phyloP scores from a whole-genome alignment of 169 alveolate genomes.

The Plasmodium yoelii region DNA sequence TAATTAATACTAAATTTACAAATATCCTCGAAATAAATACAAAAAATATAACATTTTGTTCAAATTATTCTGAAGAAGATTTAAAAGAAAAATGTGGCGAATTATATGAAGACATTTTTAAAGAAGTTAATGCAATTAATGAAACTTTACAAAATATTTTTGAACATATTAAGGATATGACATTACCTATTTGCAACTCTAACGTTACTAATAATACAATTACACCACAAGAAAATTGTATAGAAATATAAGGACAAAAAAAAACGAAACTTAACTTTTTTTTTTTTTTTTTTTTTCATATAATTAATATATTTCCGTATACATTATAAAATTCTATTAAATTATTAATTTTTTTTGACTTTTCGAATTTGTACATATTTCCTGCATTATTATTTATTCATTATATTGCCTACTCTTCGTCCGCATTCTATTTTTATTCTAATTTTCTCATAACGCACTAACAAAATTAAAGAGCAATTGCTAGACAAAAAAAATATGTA shows the following conservation, averaged over 20 bases:
- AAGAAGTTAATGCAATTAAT: constrained; percentile 41
- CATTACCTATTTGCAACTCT: constrained; percentile 12
- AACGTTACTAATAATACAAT: background rate
- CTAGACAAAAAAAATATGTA: too few species aligned
- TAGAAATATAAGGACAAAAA: constrained; percentile 27
- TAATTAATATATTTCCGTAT: too few species aligned
- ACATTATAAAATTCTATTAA: too few species aligned
- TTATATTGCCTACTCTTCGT: too few species aligned
- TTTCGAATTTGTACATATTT: too few species aligned
- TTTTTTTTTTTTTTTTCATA: too few species aligned
- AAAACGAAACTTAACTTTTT: background rate
- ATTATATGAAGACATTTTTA: constrained; percentile 35
- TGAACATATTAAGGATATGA: constrained; percentile 30
- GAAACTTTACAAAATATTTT: constrained; percentile 33
- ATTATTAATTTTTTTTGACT: too few species aligned
- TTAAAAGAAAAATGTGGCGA: constrained; percentile 16
- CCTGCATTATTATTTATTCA: too few species aligned
- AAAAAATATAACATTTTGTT: constrained; percentile 13
- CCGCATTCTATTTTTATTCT: too few species aligned
- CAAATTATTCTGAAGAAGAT: constrained; percentile 19
- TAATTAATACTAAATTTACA: constrained; percentile 19
- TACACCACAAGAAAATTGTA: constrained; percentile 14
- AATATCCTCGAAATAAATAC: constrained; percentile 16
- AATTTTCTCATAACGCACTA: too few species aligned
- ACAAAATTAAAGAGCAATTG: too few species aligned